Evolutionary conservation across 306 rosid species (phyloP).

Genomic region (Fragaria nilgerrensis): DNA sequence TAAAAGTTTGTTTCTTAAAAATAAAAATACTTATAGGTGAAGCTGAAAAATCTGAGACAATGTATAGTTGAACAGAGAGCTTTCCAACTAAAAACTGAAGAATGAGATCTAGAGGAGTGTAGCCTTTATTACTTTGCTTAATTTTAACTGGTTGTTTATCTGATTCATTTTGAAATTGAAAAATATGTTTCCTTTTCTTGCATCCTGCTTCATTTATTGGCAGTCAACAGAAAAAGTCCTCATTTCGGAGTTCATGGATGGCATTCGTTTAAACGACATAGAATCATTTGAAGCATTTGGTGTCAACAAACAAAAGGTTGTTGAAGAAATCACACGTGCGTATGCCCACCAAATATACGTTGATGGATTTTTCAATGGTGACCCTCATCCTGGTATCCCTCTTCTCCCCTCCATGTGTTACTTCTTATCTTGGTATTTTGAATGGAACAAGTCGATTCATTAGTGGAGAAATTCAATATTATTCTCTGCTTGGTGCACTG

Average conservation of each 20-base stretch:
- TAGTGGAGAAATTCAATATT: slow-evolving; percentile 19
- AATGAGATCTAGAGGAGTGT: background rate
- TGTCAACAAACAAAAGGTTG: slow-evolving; percentile 73
- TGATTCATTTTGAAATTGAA: background rate
- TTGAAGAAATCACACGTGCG: slow-evolving; percentile 98
- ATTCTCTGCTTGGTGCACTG: slow-evolving; percentile 16
- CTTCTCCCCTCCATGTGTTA: background rate
- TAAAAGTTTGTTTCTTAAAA: background rate
- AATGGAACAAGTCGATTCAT: background rate
- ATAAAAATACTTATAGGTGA: background rate
- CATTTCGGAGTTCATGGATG: slow-evolving; percentile 94
- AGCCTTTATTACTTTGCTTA: background rate
- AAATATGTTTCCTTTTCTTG: background rate
- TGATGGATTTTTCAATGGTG: slow-evolving; percentile 98
- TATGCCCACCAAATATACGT: slow-evolving; percentile 95
- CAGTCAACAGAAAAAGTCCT: slow-evolving; percentile 92
- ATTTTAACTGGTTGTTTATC: background rate
- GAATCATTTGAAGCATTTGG: slow-evolving; percentile 70
- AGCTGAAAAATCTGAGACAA: background rate
- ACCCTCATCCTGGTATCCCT: slow-evolving; percentile 91
- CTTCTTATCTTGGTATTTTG: background rate
- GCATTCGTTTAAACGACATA: slow-evolving; percentile 86
- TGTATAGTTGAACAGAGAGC: background rate
- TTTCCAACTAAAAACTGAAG: background rate
- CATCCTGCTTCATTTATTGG: slow-evolving; percentile 34